Conservation (phyloP, 768 basidiomycete species). For the Leccinellum rugosiceps region DNA sequence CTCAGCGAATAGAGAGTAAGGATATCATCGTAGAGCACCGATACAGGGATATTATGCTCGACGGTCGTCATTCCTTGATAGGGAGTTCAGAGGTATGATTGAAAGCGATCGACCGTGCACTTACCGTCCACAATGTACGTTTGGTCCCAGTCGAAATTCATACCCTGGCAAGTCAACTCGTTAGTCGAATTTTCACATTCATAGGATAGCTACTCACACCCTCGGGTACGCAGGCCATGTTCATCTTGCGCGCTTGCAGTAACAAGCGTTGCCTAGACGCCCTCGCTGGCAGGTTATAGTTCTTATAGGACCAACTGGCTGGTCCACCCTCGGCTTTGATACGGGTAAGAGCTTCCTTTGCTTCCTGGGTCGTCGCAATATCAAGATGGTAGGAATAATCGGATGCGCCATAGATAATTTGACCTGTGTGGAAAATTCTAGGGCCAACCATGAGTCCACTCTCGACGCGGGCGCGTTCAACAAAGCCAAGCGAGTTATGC, state of each 20-base stretch:
- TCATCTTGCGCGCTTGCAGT: conserved; percentile 55
- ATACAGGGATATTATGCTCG: conserved; percentile 67
- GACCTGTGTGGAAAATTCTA: conserved; percentile 69
- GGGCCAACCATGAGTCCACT: conserved; percentile 67
- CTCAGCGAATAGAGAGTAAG: conserved; percentile 59
- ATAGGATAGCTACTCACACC: conserved; percentile 39
- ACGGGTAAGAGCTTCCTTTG: conserved; percentile 59
- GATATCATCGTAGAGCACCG: conserved; percentile 64
- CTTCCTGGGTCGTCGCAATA: conserved; percentile 59
- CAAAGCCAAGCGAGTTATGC: conserved; percentile 56
- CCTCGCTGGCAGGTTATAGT: conserved; percentile 67
- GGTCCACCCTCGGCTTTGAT: conserved; percentile 73
- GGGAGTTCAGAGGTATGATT: not conserved
- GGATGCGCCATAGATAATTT: conserved; percentile 45
- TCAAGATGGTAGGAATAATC: conserved; percentile 62
- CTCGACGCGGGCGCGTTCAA: conserved; percentile 66
- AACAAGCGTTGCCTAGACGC: conserved; percentile 68
- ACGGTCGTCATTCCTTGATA: conserved; percentile 69
- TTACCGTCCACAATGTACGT: conserved; percentile 77
- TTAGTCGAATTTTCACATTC: not conserved
- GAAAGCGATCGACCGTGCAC: conserved; percentile 3
- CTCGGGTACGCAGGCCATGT: conserved; percentile 72
- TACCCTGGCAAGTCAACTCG: conserved; percentile 38
- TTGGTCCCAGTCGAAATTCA: conserved; percentile 78
- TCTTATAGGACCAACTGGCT: conserved; percentile 72